Base-by-base conservation (phyloP, 1,284 basidiomycete genomes). In the Athelia sp. region DNA sequence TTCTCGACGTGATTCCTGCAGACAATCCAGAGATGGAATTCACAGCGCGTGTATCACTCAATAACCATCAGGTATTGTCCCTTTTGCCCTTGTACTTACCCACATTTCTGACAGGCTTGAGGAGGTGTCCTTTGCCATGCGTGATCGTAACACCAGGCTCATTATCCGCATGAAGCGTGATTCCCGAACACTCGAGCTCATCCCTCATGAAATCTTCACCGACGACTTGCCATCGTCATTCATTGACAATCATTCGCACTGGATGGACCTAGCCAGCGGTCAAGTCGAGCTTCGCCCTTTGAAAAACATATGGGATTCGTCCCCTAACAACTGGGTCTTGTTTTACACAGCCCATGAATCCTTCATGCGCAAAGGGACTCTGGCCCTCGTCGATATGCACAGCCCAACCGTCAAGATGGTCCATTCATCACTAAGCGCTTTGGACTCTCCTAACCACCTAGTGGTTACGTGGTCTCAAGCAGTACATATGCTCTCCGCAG, bases 1-100 rank as follows among this genome's bases (percentile, higher is more conserved):
- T 64, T 8, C 52, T 72, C 11, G 62, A 71, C 45, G 62, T 73
- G 10, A 54, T 69, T 19, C 70, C 73, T 19, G 51, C 59, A 2
- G 55, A 60, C 45, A 57, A 66, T 11, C 50, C 55, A 1, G 67
- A 65, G 1, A 67, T 74, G 66, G 62, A 68, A 17, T 74, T 63
- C 54, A 53, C 57, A 6, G 67, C 64, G 24, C 57, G 62, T 35
- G 54, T 48, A 24, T 13, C 50, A 17, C 55, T 70, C 23, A 51
- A 47, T 8, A 53, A 54, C 19, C 54, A 60, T 45, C 50, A 61
- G 52, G 65, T 62, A 21, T 6, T 4, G 36, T n/a, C 19, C 36
- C n/a, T 40, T 6, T 24, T 35, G 13, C 19, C 31, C 43, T 19
- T 50, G 21, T 29, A 11, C 44, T 45, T 18, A 14, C 21, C 43